Evolutionary conservation across 495 filamentous ascomycete species (phyloP), one percentile per base, ranked within the genome.

Genomic region (Daldinia concentrica): DNA sequence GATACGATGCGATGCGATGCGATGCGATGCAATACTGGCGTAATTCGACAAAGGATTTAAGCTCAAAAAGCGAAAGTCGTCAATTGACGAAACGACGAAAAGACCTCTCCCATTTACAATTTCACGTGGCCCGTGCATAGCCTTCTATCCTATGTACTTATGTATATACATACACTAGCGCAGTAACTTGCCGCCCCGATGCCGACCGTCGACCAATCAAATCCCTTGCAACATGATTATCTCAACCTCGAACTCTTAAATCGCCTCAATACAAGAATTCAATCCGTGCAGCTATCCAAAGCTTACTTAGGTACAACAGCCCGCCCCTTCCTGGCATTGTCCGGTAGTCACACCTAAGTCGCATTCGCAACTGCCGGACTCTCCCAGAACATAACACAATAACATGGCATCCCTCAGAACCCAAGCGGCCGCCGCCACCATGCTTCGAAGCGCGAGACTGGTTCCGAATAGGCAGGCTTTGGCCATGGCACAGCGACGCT

Each of bases 381-480:
- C 19, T 22, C 8, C 17, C 4, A 48, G 12, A 45, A 22, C 41
- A 45, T 19, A 48, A 29, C 6, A 83, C 83, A 82, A 76, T 81
- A 43, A 29, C 5, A 84, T 84, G 83, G 77, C 82, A 39, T 79
- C 82, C 57, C 74, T 86, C 69, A 78, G 82, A 73, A 62, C 79
- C 5, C 72, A 79, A 32, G 75, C 79, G 17, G 80, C 81, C 7
- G 81, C 81, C n/a, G 79, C 82, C 8, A 79, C 80, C 15, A 73
- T 84, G 58, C 71, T 89, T 58, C 80, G 86, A 64, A 79, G 77
- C 39, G 77, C 80, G 51, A 74, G 68, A n/a, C 70, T 79, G 63
- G 60, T 75, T 12, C 58, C 68, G 26, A 78, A 72, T 66, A 75
- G 79, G 68, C 59, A 77, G 27, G 59, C 79, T 58, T 63, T 85